Percentiles rank a stretch among this genome's conserved stretches.
Conservation (phyloP, 805 yeast genomes). For the Candida ipomoeae region DNA sequence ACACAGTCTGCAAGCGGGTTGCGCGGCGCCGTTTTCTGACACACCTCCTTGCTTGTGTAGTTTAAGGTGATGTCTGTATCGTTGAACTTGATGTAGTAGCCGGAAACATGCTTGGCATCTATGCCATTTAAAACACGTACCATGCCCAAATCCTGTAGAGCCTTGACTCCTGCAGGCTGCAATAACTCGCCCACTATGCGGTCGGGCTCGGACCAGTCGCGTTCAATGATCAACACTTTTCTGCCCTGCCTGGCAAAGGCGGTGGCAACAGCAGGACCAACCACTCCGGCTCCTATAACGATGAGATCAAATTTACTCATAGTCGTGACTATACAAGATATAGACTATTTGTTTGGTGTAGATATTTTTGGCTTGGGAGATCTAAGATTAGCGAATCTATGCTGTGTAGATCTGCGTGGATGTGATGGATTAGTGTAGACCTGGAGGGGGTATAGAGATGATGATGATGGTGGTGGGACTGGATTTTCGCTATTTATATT, state of each 20-base stretch:
- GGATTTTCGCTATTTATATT: background rate
- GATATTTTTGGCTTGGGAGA: too few relatives aligned
- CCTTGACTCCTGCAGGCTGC: slow-evolving; percentile 95
- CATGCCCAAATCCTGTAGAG: slow-evolving; percentile 80
- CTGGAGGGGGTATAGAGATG: too few relatives aligned
- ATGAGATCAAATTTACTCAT: slow-evolving; percentile 55
- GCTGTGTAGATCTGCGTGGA: too few relatives aligned
- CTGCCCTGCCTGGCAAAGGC: slow-evolving; percentile 89
- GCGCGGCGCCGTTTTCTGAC: slow-evolving; percentile 39
- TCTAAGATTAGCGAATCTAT: too few relatives aligned
- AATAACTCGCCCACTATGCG: slow-evolving; percentile 95
- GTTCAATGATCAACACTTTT: slow-evolving; percentile 70
- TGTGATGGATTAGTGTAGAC: too few relatives aligned
- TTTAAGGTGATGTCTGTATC: slow-evolving; percentile 56
- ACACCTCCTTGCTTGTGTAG: slow-evolving; percentile 60
- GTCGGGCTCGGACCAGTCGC: slow-evolving; percentile 91
- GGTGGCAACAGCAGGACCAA: slow-evolving; percentile 91
- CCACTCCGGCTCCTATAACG: slow-evolving; percentile 97
- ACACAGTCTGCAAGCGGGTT: slow-evolving; percentile 55
- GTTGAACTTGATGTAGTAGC: slow-evolving; percentile 73
- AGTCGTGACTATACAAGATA: too few relatives aligned
- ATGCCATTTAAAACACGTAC: slow-evolving; percentile 66
- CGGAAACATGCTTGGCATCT: slow-evolving; percentile 71
- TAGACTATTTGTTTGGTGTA: too few relatives aligned
- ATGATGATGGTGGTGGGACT: background rate